Percentiles rank a stretch among this genome's conserved stretches.
Conservation (phyloP, 352 stramenopile species). For the Blastocystis sp. region DNA sequence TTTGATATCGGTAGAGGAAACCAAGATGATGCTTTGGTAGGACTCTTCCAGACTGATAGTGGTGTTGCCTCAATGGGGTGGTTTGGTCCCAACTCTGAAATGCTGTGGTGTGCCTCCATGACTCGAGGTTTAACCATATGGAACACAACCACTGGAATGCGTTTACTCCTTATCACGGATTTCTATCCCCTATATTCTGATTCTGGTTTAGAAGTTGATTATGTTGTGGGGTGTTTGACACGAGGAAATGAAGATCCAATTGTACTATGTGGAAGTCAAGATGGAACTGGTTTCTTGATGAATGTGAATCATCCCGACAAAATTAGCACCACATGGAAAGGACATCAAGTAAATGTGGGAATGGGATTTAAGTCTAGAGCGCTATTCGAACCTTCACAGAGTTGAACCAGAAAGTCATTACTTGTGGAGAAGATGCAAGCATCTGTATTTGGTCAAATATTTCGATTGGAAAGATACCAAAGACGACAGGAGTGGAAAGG, state of each 20-base stretch:
- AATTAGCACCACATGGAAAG: conserved; percentile 14
- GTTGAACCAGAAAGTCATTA: background rate
- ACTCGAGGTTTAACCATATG: conserved; percentile 18
- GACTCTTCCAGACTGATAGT: conserved; percentile 66
- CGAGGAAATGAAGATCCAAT: background rate
- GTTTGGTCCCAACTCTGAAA: conserved; percentile 49
- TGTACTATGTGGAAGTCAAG: background rate
- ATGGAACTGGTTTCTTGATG: conserved; percentile 21
- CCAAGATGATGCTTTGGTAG: conserved; percentile 53
- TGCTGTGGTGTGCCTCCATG: conserved; percentile 67
- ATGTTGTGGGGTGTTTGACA: conserved; percentile 24
- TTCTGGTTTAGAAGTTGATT: background rate
- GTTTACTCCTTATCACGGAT: background rate
- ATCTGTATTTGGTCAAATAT: conserved; percentile 30
- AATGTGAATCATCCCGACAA: background rate
- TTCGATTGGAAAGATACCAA: background rate
- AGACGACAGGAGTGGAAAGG: background rate
- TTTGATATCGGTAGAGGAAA: conserved; percentile 64
- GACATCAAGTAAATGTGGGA: background rate
- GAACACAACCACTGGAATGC: conserved; percentile 28
- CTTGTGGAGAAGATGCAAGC: conserved; percentile 54
- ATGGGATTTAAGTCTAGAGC: background rate
- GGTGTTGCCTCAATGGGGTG: conserved; percentile 37
- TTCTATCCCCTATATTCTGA: background rate
- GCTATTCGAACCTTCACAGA: conserved; percentile 8